phyloP scores from a whole-genome alignment of 352 stramenopile genomes.

The Stramenopiles sp. region DNA sequence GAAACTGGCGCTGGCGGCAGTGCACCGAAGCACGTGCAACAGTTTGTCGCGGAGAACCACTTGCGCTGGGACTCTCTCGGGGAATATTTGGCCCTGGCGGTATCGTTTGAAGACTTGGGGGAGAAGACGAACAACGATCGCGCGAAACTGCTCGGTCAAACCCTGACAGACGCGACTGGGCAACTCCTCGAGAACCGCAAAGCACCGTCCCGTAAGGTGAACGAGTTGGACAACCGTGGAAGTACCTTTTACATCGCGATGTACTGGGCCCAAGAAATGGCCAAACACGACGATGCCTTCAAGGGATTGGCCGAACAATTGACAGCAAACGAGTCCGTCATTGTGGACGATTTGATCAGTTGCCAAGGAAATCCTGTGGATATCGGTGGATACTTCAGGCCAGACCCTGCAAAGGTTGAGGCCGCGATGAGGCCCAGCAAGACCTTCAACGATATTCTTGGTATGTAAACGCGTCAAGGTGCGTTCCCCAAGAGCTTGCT shows the following conservation, averaged over 20 bases:
- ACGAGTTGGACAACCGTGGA: constrained; percentile 50
- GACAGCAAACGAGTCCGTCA: constrained; percentile 31
- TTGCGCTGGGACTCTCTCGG: constrained; percentile 45
- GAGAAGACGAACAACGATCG: constrained; percentile 31
- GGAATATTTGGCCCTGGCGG: constrained; percentile 41
- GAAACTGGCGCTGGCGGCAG: constrained; percentile 47
- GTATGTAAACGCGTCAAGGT: too few species aligned
- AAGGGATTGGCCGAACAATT: constrained; percentile 36
- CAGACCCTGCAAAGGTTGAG: constrained; percentile 33
- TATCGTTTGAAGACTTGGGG: constrained; percentile 44
- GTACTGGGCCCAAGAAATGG: constrained; percentile 50
- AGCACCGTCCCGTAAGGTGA: constrained; percentile 31
- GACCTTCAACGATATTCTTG: constrained; percentile 47
- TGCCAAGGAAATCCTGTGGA: constrained; percentile 39
- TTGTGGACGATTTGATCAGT: constrained; percentile 44
- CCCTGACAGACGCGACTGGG: constrained; percentile 36
- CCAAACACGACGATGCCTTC: constrained; percentile 34
- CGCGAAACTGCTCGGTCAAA: constrained; percentile 34
- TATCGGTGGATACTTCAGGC: constrained; percentile 45
- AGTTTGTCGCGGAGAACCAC: constrained; percentile 43
- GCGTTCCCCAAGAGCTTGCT: too few species aligned
- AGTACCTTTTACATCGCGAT: constrained; percentile 49
- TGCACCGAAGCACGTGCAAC: constrained; percentile 48
- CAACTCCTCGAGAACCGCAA: constrained; percentile 39
- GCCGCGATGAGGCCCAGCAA: constrained; percentile 38